Evolutionary conservation across 192 early-diverging fungal species (phyloP).

Genomic region (Blastocladiella britannica): DNA sequence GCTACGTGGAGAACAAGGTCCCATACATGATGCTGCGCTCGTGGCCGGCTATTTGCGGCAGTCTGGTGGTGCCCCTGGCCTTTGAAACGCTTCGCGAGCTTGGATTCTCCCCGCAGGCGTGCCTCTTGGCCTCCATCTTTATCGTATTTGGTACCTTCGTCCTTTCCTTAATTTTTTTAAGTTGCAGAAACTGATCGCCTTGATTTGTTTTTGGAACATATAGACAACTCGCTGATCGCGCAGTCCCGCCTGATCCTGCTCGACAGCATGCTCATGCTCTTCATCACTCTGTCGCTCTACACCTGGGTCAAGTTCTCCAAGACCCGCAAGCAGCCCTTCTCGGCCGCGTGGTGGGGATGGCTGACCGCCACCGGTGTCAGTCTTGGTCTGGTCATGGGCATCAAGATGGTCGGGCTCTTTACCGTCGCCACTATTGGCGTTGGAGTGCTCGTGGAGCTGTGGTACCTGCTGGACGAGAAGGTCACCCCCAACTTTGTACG

Average conservation of each 20-base stretch:
- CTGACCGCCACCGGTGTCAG: slow-evolving; percentile 54
- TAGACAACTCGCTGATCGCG: slow-evolving; percentile 75
- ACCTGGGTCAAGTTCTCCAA: slow-evolving; percentile 78
- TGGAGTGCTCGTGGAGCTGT: slow-evolving; percentile 68
- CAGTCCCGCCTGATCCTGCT: slow-evolving; percentile 85
- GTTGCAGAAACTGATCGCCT: neutral
- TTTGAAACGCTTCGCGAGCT: slow-evolving; percentile 76
- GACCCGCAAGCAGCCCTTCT: slow-evolving; percentile 45
- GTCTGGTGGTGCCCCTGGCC: slow-evolving; percentile 47
- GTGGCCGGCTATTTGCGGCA: slow-evolving; percentile 57
- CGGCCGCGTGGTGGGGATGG: slow-evolving; percentile 68
- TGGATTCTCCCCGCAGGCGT: slow-evolving; percentile 52
- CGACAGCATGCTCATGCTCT: slow-evolving; percentile 83
- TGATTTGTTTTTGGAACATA: neutral
- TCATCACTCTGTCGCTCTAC: slow-evolving; percentile 63
- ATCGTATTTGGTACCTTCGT: slow-evolving; percentile 52
- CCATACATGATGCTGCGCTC: slow-evolving; percentile 69
- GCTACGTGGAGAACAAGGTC: slow-evolving; percentile 68
- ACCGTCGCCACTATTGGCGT: slow-evolving; percentile 63
- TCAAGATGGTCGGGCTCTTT: slow-evolving; percentile 92
- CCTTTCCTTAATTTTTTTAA: neutral
- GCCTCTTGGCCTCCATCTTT: slow-evolving; percentile 51
- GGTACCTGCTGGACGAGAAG: slow-evolving; percentile 71
- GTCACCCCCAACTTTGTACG: slow-evolving; percentile 43
- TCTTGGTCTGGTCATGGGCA: slow-evolving; percentile 53